Base-by-base conservation (phyloP, 208 protist species). In the Trypanosoma boissoni region DNA sequence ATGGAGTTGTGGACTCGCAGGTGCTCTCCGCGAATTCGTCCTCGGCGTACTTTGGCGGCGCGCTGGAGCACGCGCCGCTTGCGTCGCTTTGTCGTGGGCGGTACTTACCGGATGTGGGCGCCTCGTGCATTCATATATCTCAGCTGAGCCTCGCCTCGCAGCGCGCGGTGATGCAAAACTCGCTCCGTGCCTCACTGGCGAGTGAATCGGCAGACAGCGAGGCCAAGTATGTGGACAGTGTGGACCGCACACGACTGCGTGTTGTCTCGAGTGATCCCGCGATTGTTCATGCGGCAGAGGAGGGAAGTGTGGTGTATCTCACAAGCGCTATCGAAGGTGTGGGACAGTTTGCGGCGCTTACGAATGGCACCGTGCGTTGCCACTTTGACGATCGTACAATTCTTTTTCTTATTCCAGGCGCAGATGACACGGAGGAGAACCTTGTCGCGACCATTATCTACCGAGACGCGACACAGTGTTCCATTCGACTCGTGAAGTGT, bases 321-420 rank as follows among this genome's bases (percentile, higher is more conserved):
- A 87, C 87, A 20, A 83, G 61, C 28, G 76, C 63, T 8, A 71
- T 94, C n/a, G 83, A 91, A 14, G 81, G 74, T 27, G 68, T 94
- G 8, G 87, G 83, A 31, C 85, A 61, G 45, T 94, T 94, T 63
- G 80, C 81, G 3, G 87, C 87, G 0, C 68, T 90, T 14, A 88
- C 80, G 18, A 94, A 94, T 75, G 87, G 87, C 36, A 80, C 74
- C 27, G 61, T 88, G 24, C 83, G 87, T 10, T 81, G 68, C 57
- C 74, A 79, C 56, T 94, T 94, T 53, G 77, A 88, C 54, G 87
- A 94, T 48, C 83, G 87, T 42, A 88, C 83, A 14, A 68, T 94
- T 49, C 64, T 94, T 18, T 74, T 71, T 14, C 60, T 94, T n/a
- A 61, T 84, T 12, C 87, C 87, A 0, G 84, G 76, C n/a, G 52